Evolutionary conservation across 176 grass and related monocot species (phyloP).

Genomic region (Triticum urartu): DNA sequence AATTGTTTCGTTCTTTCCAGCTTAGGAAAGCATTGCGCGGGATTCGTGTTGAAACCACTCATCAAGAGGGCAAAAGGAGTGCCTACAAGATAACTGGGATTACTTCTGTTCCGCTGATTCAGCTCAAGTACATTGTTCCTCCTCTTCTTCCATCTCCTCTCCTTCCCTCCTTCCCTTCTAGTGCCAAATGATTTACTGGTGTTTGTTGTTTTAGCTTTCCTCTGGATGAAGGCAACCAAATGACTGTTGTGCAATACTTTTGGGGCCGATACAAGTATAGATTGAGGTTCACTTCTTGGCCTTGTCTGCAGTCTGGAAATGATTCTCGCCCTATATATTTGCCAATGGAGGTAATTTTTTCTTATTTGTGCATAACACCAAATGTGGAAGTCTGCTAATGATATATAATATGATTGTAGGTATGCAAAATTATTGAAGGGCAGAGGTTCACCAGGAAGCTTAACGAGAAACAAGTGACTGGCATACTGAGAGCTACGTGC

Average conservation of each 20-base stretch:
- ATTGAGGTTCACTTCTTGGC: slow-evolving; percentile 49
- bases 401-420: slow-evolving; percentile 42
- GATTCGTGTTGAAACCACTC: slow-evolving; percentile 66
- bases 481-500: slow-evolving; percentile 52
- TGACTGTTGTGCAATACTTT: slow-evolving; percentile 69
- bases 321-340: slow-evolving; percentile 60
- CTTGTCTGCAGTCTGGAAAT: slow-evolving; percentile 73
- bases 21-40: slow-evolving; percentile 66
- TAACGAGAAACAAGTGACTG: slow-evolving; percentile 51
- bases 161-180: neutral
- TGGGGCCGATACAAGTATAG: slow-evolving; percentile 34
- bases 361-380: slow-evolving; percentile 2
- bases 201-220: slow-evolving; percentile 57
- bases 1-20: slow-evolving; percentile 31
- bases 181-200: neutral
- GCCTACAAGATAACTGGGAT: slow-evolving; percentile 64
- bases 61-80: slow-evolving; percentile 44
- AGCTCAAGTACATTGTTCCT: slow-evolving; percentile 49
- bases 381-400: neutral
- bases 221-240: slow-evolving; percentile 29
- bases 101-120: slow-evolving; percentile 41
- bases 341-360: slow-evolving; percentile 67
- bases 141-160: neutral
- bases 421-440: slow-evolving; percentile 73
- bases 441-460: slow-evolving; percentile 68